Evolutionary conservation across 306 rosid species (phyloP).

Genomic region (Hippophae tibetana): DNA sequence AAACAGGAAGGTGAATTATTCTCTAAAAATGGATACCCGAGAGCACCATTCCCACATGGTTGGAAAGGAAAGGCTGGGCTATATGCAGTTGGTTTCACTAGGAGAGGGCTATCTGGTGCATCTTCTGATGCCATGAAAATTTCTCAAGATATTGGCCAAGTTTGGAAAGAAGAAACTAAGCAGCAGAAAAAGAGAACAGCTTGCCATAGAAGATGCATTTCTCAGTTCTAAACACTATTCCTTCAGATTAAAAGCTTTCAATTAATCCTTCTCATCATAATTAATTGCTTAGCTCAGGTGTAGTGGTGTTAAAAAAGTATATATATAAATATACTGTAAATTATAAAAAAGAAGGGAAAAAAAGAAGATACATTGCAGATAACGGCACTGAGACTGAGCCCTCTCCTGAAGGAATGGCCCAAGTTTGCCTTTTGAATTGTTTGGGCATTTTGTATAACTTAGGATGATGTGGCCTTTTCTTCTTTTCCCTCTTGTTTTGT

Average conservation of each 20-base stretch:
- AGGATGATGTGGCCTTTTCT: slow-evolving; percentile 67
- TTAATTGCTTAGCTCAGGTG: slow-evolving; percentile 16
- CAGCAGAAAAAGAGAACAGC: slow-evolving; percentile 46
- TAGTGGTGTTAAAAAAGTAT: slow-evolving; percentile 1
- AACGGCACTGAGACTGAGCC: slow-evolving; percentile 40
- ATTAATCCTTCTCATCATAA: background rate
- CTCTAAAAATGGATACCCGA: slow-evolving; percentile 75
- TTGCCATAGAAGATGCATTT: slow-evolving; percentile 75
- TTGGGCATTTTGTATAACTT: slow-evolving; percentile 45
- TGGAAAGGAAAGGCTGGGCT: slow-evolving; percentile 90
- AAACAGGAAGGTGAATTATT: slow-evolving; percentile 76
- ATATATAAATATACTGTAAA: slow-evolving; percentile 17
- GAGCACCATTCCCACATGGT: slow-evolving; percentile 59
- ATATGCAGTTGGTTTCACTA: slow-evolving; percentile 90
- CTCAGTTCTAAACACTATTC: slow-evolving; percentile 42
- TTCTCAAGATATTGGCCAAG: slow-evolving; percentile 60
- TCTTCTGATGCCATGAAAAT: slow-evolving; percentile 71
- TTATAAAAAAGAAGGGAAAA: slow-evolving; percentile 13
- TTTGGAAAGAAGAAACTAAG: slow-evolving; percentile 66
- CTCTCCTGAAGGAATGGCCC: slow-evolving; percentile 56
- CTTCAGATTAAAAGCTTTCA: background rate
- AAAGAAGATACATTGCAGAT: slow-evolving; percentile 7
- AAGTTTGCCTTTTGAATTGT: slow-evolving; percentile 21
- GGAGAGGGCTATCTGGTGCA: slow-evolving; percentile 83
- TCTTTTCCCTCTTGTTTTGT: background rate